Percentiles rank a stretch among this genome's conserved stretches.
Conservation (phyloP, 805 yeast genomes). For the Metschnikowia arizonensis region DNA sequence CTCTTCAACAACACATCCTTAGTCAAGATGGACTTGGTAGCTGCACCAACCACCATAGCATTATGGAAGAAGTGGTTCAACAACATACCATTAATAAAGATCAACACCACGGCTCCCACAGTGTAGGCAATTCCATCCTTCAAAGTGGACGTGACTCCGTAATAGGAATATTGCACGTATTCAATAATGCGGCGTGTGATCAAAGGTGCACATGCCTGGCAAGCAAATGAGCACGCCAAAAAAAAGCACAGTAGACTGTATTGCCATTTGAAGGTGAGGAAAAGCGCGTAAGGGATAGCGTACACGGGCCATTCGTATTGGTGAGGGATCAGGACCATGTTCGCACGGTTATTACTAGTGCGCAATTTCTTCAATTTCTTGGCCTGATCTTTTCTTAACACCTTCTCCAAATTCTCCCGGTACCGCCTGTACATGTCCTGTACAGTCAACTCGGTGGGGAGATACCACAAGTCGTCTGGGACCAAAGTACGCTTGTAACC, state of each 20-base stretch:
- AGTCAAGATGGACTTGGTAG: conserved; percentile 37
- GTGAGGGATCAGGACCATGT: neutral
- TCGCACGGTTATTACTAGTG: neutral
- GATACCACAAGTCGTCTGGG: conserved; percentile 35
- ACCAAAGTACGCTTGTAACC: conserved; percentile 40
- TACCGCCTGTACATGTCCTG: conserved; percentile 31
- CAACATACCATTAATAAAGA: conserved; percentile 38
- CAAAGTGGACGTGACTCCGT: conserved; percentile 37
- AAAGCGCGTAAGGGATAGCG: conserved; percentile 43
- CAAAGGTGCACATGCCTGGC: conserved; percentile 59
- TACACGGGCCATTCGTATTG: conserved; percentile 39
- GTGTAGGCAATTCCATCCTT: conserved; percentile 75
- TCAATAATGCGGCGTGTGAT: conserved; percentile 60
- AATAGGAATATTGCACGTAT: conserved; percentile 53
- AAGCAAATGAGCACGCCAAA: conserved; percentile 45
- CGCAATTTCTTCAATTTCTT: conserved; percentile 18
- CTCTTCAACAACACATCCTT: conserved; percentile 37
- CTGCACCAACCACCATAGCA: conserved; percentile 43
- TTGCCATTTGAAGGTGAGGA: conserved; percentile 45
- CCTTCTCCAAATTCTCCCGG: conserved; percentile 22
- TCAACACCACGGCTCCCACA: conserved; percentile 59
- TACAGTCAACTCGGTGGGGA: conserved; percentile 35
- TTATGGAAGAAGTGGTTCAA: conserved; percentile 41
- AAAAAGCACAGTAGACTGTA: conserved; percentile 39
- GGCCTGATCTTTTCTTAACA: conserved; percentile 20